Evolutionary conservation across 495 filamentous ascomycete genomes (phyloP), one percentile per base, ranked within the genome.

Genomic region (Penicillium samsonianum): DNA sequence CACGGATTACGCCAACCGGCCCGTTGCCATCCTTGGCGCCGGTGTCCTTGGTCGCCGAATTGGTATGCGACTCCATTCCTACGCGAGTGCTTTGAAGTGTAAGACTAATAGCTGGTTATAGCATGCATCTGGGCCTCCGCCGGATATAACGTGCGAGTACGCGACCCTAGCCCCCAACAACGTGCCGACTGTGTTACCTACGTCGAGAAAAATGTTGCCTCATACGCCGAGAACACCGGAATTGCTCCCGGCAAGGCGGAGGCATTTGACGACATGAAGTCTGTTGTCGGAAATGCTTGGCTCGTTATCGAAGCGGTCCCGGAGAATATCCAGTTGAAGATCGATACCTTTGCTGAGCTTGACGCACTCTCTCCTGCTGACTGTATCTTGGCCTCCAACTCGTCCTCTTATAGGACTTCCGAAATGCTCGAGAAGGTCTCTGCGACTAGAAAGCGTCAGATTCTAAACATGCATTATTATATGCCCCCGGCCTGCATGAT

Each of bases 271-370:
- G 64, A 74, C 38, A 33, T 83, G 10, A 44, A 67, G 17, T 57
- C 70, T 0, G 76, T 75, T 1, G 68, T 83, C 2, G 23, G 58
- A 19, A 71, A 77, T 42, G 68, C 78, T 2, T 74, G 72, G 70
- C 72, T 83, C 5, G 74, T 82, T 8, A 75, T 85, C 54, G 82
- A 85, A 58, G 77, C 75, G 14, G 77, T 84, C 1, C 81, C 82
- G 0, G 82, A 85, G 67, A 78, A 76, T 47, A 53, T 83, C 5
- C 59, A 69, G 10, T 62, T 83, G 48, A 86, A 84, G 68, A 76
- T 78, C 9, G 65, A 65, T 14, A 73, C 76, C 1, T 73, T 87
- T 14, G 79, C 68, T 1, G 63, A 79, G 8, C 53, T 84, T 5
- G 82, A 83, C 23, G 53, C 60, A 6, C 43, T 71, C 0, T 68